Evolutionary conservation across 495 filamentous ascomycete genomes (phyloP), one percentile per base, ranked within the genome.

Genomic region (Cercophora sp.): DNA sequence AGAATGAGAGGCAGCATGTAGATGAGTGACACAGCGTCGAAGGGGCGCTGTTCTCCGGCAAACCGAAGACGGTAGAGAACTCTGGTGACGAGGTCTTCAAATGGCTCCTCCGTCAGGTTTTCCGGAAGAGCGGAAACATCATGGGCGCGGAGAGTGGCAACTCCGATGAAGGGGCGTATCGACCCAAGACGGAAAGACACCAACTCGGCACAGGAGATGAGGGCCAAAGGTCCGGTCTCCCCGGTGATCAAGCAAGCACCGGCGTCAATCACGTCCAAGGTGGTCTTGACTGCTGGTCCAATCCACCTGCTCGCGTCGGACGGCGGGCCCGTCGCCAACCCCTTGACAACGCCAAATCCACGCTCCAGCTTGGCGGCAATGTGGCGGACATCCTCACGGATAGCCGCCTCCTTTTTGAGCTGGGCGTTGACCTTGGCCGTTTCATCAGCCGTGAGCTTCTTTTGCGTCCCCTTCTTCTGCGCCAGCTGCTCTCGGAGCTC

Each of bases 21-120:
- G 44, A 85, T 86, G 18, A 97, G 73, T 1, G 92, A 89, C 4
- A 91, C 82, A 2, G 78, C 75, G 62, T 97, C 94, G 54, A 97
- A 89, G 3, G 91, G 89, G 2, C 90, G 82, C 64, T 97, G 93
- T 63, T 96, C 93, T 10, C 87, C 87, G 48, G 89, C 78, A 63
- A 96, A 94, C 16, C 91, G 86, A 39, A 98, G 69, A 26, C 91
- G 85, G 66, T 96, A 96, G 11, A 98, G 75, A 6, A 97, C 82
- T 66, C 93, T 81, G 15, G 92, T 96, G 10, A 94, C 78, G 3
- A 96, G 81, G 41, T 93, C 86, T 52, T 88, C 88, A 41, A 97
- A 73, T 27, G 86, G 83, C 67, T 96, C 93, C 51, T 86, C 71
- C 49, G 85, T 76, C 55, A 91, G 70, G 32, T 86, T 84, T 18